Evolutionary conservation across 2,329 filamentous ascomycete species (phyloP).

Genomic region (Aspergillus pseudonomiae): DNA sequence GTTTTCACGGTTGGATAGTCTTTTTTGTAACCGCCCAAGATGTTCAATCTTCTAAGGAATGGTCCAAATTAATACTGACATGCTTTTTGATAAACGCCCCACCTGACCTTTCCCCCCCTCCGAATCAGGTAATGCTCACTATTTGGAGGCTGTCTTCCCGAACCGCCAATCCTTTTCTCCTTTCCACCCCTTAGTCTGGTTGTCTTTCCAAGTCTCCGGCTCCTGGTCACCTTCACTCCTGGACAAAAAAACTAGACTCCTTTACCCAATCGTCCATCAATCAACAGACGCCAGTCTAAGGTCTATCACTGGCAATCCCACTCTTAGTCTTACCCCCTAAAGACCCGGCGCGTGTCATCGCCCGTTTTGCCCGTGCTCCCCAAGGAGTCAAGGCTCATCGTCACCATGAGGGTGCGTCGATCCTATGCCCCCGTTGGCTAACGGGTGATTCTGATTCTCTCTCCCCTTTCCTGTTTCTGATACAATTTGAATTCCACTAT

Average conservation of each 20-base stretch:
- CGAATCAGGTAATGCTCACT: constrained; percentile 7
- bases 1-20: neutral
- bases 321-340: constrained; percentile 3
- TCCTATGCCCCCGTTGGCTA: constrained; percentile 23
- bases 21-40: neutral
- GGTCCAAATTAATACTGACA: neutral
- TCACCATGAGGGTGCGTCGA: constrained; percentile 26
- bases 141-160: neutral
- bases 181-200: constrained; percentile 2
- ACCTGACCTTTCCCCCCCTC: neutral
- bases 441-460: constrained; percentile 21
- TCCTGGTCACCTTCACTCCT: neutral
- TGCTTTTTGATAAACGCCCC: constrained; percentile 3
- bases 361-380: constrained; percentile 15
- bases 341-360: constrained; percentile 11
- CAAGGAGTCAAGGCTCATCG: constrained; percentile 12
- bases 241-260: neutral
- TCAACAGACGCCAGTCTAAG: neutral
- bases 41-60: neutral
- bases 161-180: constrained; percentile 9
- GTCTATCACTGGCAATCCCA: neutral
- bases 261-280: neutral
- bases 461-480: constrained; percentile 18
- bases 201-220: neutral
- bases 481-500: constrained; percentile 14